A percentile compares a stretch with the other conserved stretches of the same genome.
These are phyloP conservation scores for Colletotrichum spinosum DNA, from an alignment of 2,329 filamentous ascomycete species.

Conservation along the genomic window DNA sequence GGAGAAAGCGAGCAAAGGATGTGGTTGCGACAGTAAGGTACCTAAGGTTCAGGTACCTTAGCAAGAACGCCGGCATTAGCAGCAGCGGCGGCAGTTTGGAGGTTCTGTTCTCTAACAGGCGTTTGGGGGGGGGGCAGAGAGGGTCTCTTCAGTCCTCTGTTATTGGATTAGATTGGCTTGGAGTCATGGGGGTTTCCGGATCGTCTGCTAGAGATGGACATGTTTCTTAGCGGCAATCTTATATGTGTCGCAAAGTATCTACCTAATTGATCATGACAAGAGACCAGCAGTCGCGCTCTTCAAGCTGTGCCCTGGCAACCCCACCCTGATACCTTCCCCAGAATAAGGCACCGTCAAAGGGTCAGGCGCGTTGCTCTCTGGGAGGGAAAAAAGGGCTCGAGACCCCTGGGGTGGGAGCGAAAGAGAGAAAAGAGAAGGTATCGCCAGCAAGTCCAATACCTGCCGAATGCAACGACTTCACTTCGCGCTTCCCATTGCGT, in stretches of 20 bases:
- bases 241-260: too few species aligned
- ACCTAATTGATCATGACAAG: too few species aligned
- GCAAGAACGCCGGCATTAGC: slow-evolving; percentile 7
- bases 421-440: background rate
- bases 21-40: slow-evolving; percentile 4
- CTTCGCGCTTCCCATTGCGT: slow-evolving; percentile 10
- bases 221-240: too few species aligned
- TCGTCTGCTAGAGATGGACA: too few species aligned
- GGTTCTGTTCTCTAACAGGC: background rate
- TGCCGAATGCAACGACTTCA: slow-evolving; percentile 16
- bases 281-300: too few species aligned
- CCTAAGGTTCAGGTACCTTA: background rate
- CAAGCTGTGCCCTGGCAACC: background rate
- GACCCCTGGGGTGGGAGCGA: background rate
- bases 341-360: slow-evolving; percentile 9
- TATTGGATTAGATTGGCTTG: slow-evolving; percentile 33
- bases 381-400: slow-evolving; percentile 5
- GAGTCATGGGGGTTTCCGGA: slow-evolving; percentile 8
- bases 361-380: slow-evolving; percentile 9
- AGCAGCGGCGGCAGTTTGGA: background rate
- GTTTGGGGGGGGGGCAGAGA: slow-evolving; percentile 23
- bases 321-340: slow-evolving; percentile 26
- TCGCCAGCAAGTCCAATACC: background rate
- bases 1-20: background rate
- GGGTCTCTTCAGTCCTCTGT: slow-evolving; percentile 30